These are phyloP conservation scores for Pichia sp. DNA, from an alignment of 1,139 yeast species.

Conservation along the genomic window DNA sequence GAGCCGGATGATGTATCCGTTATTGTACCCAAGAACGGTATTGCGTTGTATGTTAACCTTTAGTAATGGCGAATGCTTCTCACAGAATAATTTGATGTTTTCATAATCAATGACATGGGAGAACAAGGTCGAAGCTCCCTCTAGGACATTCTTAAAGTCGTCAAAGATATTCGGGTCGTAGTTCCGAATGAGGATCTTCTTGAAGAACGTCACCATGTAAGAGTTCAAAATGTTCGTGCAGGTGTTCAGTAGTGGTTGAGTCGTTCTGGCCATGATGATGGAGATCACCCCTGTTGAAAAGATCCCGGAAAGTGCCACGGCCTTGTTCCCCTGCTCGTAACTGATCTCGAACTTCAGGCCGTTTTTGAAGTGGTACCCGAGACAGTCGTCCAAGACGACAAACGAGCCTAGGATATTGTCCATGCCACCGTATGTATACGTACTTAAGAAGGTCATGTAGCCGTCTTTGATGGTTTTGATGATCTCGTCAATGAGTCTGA, in stretches of 20 bases:
- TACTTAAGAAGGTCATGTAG: conserved; percentile 5
- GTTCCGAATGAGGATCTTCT: not conserved
- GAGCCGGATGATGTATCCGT: no score
- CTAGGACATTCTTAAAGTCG: no score
- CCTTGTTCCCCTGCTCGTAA: conserved; percentile 7
- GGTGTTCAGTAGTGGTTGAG: not conserved
- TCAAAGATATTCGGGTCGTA: not conserved
- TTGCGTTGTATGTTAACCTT: no score
- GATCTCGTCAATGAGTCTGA: conserved; percentile 5
- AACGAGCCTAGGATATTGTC: conserved; percentile 5
- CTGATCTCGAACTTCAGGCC: conserved; percentile 12
- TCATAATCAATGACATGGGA: no score
- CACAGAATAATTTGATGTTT: no score
- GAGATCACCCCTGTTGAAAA: conserved; percentile 17
- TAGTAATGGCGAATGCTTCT: no score
- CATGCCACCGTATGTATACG: not conserved
- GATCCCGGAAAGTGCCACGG: conserved; percentile 15
- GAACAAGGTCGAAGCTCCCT: no score
- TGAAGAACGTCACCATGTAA: no score
- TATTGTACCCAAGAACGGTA: no score
- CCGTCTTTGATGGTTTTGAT: conserved; percentile 10
- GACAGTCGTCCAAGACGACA: conserved; percentile 12
- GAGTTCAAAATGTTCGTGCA: no score
- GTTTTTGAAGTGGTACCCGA: conserved; percentile 15
- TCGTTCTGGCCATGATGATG: conserved; percentile 15